Percentiles rank a stretch among this genome's conserved stretches.
These are phyloP conservation scores for Oxytropis ochrocephala DNA, from an alignment of 306 rosid genomes.

Conservation along the genomic window DNA sequence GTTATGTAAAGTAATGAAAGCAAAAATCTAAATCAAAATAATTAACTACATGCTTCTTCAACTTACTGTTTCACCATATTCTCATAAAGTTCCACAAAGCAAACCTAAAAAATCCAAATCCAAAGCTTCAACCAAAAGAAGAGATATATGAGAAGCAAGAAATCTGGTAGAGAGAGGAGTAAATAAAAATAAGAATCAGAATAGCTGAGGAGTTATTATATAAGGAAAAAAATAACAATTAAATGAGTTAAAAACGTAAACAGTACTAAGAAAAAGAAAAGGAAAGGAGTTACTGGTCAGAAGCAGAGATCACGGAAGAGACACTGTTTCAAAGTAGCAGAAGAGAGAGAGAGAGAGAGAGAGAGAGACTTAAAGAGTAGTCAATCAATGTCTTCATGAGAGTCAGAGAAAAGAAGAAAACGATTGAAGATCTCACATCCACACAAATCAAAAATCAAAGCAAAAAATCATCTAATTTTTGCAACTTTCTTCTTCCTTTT, in stretches of 20 bases:
- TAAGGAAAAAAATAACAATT: background rate
- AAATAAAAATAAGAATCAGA: background rate
- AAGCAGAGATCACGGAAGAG: constrained; percentile 47
- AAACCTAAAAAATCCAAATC: background rate
- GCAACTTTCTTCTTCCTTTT: background rate
- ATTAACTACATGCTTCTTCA: background rate
- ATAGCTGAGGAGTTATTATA: background rate
- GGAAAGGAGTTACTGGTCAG: background rate
- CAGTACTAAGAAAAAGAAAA: background rate
- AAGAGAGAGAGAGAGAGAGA: no score
- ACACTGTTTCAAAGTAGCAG: background rate
- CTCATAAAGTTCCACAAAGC: background rate
- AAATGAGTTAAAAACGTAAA: background rate
- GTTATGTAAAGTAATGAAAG: background rate
- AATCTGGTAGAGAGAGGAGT: background rate
- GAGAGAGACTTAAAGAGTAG: constrained; percentile 36
- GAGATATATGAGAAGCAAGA: background rate
- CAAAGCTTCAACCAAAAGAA: constrained; percentile 20
- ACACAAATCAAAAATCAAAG: constrained; percentile 54
- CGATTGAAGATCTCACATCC: constrained; percentile 51
- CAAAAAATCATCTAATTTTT: background rate
- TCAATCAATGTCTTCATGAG: constrained; percentile 72
- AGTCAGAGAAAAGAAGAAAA: constrained; percentile 54
- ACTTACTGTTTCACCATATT: background rate
- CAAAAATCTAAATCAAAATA: background rate